Evolutionary conservation across 225 moss, liverwort and hornwort genomes (phyloP).

Genomic region (Sphagnum tenellum): DNA sequence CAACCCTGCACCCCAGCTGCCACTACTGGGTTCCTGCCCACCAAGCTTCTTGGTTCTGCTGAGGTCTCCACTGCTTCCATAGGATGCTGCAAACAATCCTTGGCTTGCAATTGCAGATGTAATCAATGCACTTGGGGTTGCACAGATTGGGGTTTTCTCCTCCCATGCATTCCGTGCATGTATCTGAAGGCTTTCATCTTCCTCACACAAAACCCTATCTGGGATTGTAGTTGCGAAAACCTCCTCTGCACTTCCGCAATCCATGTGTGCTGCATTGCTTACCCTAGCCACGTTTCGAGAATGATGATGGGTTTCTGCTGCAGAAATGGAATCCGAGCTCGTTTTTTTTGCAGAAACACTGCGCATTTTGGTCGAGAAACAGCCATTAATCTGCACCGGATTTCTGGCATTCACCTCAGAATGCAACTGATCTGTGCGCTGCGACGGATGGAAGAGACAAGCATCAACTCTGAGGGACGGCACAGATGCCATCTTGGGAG

Average conservation of each 20-base stretch:
- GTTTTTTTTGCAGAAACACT: constrained; percentile 10
- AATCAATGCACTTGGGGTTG: background rate
- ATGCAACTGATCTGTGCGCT: constrained; percentile 13
- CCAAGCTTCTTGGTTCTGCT: background rate
- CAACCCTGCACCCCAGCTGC: constrained; percentile 4
- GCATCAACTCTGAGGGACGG: constrained; percentile 13
- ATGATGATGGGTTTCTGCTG: background rate
- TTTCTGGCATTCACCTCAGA: background rate
- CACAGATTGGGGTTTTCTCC: constrained; percentile 1
- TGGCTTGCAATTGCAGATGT: too few species aligned
- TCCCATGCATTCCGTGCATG: background rate
- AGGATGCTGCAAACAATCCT: constrained; percentile 3
- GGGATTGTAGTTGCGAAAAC: too few species aligned
- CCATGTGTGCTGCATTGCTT: background rate
- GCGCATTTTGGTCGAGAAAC: constrained; percentile 25
- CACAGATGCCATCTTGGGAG: constrained; percentile 12
- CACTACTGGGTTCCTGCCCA: constrained; percentile 1
- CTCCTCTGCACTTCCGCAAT: background rate
- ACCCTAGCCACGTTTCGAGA: background rate
- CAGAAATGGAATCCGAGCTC: background rate
- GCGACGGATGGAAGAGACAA: constrained; percentile 6
- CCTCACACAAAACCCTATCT: too few species aligned
- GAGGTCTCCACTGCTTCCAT: constrained; percentile 1
- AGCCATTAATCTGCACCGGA: constrained; percentile 11
- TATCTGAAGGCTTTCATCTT: background rate